Conservation (phyloP, 495 filamentous ascomycete genomes). For the Coniosporium apollinis region DNA sequence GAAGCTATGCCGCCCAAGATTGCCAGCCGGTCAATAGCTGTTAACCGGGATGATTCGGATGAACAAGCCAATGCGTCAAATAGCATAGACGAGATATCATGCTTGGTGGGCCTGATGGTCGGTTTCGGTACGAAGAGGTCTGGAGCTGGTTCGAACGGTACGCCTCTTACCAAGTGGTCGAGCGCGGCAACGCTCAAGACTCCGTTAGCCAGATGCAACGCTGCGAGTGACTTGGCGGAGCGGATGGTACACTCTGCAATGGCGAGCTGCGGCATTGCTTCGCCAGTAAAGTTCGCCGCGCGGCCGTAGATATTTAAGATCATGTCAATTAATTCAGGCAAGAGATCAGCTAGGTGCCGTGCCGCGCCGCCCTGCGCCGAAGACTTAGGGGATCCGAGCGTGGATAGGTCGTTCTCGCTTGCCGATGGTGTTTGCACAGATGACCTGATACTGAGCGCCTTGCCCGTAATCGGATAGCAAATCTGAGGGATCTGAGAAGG, state of each 20-base stretch:
- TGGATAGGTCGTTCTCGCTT: conserved; percentile 28
- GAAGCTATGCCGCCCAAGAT: conserved; percentile 79
- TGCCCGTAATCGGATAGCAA: too few species aligned
- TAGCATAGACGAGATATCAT: conserved; percentile 51
- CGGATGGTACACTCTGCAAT: conserved; percentile 72
- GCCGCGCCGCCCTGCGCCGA: conserved; percentile 20
- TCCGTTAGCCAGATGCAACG: conserved; percentile 51
- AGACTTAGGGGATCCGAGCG: conserved; percentile 11
- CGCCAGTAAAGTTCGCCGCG: conserved; percentile 55
- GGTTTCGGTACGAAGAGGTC: conserved; percentile 22
- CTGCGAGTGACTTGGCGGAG: conserved; percentile 54
- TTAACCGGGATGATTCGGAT: conserved; percentile 35
- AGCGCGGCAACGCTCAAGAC: conserved; percentile 49
- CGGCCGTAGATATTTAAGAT: conserved; percentile 71
- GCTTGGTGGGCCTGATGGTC: conserved; percentile 36
- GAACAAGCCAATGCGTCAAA: conserved; percentile 56
- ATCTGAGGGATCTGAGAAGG: too few species aligned
- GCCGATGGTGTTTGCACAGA: too few species aligned
- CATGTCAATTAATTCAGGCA: conserved; percentile 64
- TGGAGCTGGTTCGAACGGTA: conserved; percentile 8
- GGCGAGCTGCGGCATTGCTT: conserved; percentile 63
- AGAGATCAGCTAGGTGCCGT: conserved; percentile 41
- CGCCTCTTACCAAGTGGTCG: conserved; percentile 22
- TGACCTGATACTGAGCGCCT: too few species aligned
- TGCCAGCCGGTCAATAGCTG: conserved; percentile 51